Conservation (phyloP, 805 yeast genomes). For the Spencermartinsiella europaea region DNA sequence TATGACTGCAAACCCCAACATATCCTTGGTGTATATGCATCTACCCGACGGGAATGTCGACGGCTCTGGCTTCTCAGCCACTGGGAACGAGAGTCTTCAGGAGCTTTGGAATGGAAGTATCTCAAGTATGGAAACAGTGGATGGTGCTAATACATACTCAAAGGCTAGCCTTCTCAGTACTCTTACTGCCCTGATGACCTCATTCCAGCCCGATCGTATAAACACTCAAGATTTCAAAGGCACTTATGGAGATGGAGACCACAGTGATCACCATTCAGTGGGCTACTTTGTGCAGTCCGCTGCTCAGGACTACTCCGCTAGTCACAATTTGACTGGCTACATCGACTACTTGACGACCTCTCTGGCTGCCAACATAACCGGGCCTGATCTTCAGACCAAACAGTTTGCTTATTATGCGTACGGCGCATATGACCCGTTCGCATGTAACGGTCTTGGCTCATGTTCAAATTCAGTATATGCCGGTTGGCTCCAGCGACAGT, state of each 20-base stretch:
- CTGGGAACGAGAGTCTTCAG: slow-evolving; percentile 5
- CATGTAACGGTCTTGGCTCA: neutral
- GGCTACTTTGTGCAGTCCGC: neutral
- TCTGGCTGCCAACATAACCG: neutral
- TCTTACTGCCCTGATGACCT: neutral
- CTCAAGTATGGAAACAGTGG: neutral
- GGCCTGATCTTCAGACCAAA: neutral
- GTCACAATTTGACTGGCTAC: neutral
- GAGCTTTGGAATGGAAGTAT: slow-evolving; percentile 22
- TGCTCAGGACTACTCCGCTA: neutral
- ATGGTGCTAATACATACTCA: neutral
- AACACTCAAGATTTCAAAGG: neutral
- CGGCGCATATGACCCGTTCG: neutral
- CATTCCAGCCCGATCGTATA: neutral
- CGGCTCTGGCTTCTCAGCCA: neutral
- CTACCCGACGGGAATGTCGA: neutral
- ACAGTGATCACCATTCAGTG: neutral
- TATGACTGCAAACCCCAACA: neutral
- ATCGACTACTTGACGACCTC: neutral
- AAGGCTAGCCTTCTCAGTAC: neutral
- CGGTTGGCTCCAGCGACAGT: neutral
- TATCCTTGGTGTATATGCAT: neutral
- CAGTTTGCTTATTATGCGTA: neutral
- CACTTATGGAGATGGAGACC: neutral
- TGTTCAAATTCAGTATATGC: neutral